phyloP scores from a whole-genome alignment of 352 stramenopile genomes.

The Phytophthora podocarpi region DNA sequence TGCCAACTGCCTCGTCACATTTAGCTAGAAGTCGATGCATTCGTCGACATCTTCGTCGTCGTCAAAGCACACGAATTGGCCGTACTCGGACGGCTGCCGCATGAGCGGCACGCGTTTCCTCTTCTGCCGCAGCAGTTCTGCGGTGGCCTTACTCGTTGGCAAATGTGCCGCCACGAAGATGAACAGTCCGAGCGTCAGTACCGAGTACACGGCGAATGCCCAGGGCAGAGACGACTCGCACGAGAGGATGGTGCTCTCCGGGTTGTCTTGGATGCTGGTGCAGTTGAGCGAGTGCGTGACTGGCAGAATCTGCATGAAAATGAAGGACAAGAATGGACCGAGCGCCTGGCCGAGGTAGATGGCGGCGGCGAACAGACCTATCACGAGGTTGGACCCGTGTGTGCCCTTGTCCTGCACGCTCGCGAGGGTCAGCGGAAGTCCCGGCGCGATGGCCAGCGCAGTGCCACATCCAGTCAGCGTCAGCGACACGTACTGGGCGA shows the following conservation, averaged over 20 bases:
- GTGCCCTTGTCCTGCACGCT: conserved; percentile 44
- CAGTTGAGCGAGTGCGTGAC: conserved; percentile 49
- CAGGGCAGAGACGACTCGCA: conserved; percentile 67
- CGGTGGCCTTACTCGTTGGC: conserved; percentile 41
- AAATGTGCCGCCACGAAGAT: conserved; percentile 31
- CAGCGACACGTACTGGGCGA: conserved; percentile 55
- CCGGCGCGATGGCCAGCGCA: conserved; percentile 61
- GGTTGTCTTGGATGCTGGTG: conserved; percentile 5
- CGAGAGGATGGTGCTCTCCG: conserved; percentile 16
- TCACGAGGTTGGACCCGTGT: conserved; percentile 63
- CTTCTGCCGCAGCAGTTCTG: conserved; percentile 41
- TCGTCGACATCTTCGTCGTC: conserved; percentile 50
- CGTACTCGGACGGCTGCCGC: conserved; percentile 72
- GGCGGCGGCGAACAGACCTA: conserved; percentile 68
- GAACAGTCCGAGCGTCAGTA: conserved; percentile 39
- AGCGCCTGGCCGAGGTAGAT: conserved; percentile 74
- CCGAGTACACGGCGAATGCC: conserved; percentile 63
- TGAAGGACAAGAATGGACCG: conserved; percentile 58
- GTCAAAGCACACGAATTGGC: conserved; percentile 78
- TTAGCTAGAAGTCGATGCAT: conserved; percentile 22
- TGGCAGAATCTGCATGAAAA: conserved; percentile 58
- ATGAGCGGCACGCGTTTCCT: conserved; percentile 49
- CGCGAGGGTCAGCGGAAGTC: conserved; percentile 62
- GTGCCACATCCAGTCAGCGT: conserved; percentile 62
- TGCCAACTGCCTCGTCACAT: conserved; percentile 20